Evolutionary conservation across 768 basidiomycete genomes (phyloP), one percentile per base, ranked within the genome.

Genomic region (Panus rudis): DNA sequence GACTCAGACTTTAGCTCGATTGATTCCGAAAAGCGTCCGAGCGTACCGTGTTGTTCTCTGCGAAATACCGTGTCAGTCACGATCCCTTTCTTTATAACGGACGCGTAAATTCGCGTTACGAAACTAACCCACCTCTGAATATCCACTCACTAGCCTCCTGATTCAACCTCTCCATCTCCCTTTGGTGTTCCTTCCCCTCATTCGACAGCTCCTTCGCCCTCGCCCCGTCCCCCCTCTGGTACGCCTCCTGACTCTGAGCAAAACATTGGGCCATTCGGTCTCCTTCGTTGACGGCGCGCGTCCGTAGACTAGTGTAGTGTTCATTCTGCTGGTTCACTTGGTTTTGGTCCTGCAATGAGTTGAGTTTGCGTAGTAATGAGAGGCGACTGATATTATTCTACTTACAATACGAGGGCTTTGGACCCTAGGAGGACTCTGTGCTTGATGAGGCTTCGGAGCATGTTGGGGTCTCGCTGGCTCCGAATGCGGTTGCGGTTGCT

Each of bases 121-220:
- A 16, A 16, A 23, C 28, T 20, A 6, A 62, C 76, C 39, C 48
- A 87, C 88, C 79, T 49, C 68, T 61, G 61, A 82, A 98, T 49
- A 97, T 93, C 86, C 87, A 94, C 39, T 82, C 76, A 46, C 82
- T 79, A 2, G 93, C 94, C 59, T 92, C 65, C 46, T 72, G 72
- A 59, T 97, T 92, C 48, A 91, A 62, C 37, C 72, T 60, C 49
- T 85, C 81, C 84, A 93, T 92, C 55, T 77, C 73, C 4, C 69
- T 61, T 61, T 88, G 77, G 59, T 93, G 87, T 30, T 69, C 68
- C 59, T 91, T 89, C 14, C 92, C 93, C 59, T 91, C 54, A 45
- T 79, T 75, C 14, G 83, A 87, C 19, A 96, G 71, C 39, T 84
- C 70, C 63, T 97, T 92, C 17, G 93, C 93, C 24, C 65, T 64